A percentile compares a stretch with the other conserved stretches of the same genome.
These are phyloP conservation scores for Leccinum pallidistipes DNA, from an alignment of 1,284 basidiomycete species.

Conservation along the genomic window DNA sequence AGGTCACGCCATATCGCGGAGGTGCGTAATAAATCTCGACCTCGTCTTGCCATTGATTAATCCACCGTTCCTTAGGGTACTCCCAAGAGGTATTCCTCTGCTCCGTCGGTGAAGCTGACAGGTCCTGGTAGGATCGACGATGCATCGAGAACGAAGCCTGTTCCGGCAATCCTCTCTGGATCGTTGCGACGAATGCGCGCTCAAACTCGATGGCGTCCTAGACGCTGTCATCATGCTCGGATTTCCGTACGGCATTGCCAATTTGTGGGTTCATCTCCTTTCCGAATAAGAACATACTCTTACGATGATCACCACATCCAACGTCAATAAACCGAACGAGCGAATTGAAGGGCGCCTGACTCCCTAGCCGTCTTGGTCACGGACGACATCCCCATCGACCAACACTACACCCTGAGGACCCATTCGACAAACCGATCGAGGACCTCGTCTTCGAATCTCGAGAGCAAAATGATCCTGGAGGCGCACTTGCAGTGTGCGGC, in stretches of 20 bases:
- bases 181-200: slow-evolving; percentile 86
- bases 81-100: slow-evolving; percentile 46
- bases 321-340: slow-evolving; percentile 88
- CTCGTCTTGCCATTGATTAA: not conserved
- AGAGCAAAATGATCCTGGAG: slow-evolving; percentile 78
- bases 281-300: not conserved
- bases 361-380: slow-evolving; percentile 80
- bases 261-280: slow-evolving; percentile 54
- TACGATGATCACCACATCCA: slow-evolving; percentile 30
- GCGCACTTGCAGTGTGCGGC: slow-evolving; percentile 89
- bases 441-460: slow-evolving; percentile 77
- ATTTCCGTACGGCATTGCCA: slow-evolving; percentile 79
- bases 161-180: slow-evolving; percentile 77
- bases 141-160: slow-evolving; percentile 87
- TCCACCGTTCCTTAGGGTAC: slow-evolving; percentile 45
- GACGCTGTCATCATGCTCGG: slow-evolving; percentile 92
- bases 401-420: slow-evolving; percentile 76
- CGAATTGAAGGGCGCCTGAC: slow-evolving; percentile 81
- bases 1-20: slow-evolving; percentile 85
- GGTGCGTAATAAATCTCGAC: slow-evolving; percentile 42
- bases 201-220: slow-evolving; percentile 85
- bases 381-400: slow-evolving; percentile 74
- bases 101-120: slow-evolving; percentile 18
- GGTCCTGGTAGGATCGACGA: slow-evolving; percentile 64
- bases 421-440: slow-evolving; percentile 63